Evolutionary conservation across 352 stramenopile genomes (phyloP).

Genomic region (Pythium brachiatum): DNA sequence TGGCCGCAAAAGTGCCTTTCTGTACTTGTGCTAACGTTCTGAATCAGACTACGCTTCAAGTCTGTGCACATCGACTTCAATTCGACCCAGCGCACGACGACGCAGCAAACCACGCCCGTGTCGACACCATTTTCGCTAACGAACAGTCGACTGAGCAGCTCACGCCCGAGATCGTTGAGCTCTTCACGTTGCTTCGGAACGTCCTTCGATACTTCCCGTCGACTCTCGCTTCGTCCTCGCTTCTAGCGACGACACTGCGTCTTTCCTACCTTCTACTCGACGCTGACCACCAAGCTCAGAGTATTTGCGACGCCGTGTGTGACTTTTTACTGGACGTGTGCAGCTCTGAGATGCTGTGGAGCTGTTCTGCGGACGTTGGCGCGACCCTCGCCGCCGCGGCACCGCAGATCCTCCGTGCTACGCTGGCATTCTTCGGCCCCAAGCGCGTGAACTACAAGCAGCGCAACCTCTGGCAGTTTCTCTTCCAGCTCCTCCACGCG

Average conservation of each 20-base stretch:
- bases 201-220: conserved; percentile 45
- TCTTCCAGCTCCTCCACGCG: conserved; percentile 70
- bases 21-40: not conserved
- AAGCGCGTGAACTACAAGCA: conserved; percentile 47
- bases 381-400: conserved; percentile 1
- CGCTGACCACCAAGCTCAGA: conserved; percentile 63
- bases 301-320: conserved; percentile 64
- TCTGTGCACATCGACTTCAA: conserved; percentile 44
- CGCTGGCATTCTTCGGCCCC: conserved; percentile 46
- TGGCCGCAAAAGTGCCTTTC: no score
- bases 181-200: conserved; percentile 41
- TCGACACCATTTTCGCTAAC: conserved; percentile 36
- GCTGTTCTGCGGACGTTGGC: conserved; percentile 1
- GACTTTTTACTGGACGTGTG: conserved; percentile 51
- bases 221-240: conserved; percentile 18
- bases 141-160: conserved; percentile 38
- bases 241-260: conserved; percentile 38
- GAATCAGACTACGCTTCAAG: conserved; percentile 17
- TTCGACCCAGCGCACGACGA: conserved; percentile 28
- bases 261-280: conserved; percentile 48
- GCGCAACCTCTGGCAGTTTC: conserved; percentile 63
- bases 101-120: conserved; percentile 20
- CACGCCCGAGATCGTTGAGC: conserved; percentile 47
- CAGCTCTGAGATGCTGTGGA: conserved; percentile 8
- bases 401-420: conserved; percentile 34